Base-by-base conservation (phyloP, 1,139 yeast genomes). In the Nematodospora anomalae region DNA sequence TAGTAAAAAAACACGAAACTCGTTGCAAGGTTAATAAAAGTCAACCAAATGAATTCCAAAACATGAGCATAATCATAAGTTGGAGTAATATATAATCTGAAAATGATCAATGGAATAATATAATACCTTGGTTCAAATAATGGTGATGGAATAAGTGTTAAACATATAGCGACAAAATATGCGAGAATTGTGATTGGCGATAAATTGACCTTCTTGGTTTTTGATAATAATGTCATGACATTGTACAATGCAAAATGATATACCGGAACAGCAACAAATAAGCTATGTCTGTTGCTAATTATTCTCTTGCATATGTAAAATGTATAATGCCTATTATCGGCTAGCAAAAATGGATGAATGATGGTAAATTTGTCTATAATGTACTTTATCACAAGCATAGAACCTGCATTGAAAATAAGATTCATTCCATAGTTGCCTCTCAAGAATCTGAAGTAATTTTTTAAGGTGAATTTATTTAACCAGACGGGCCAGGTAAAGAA, bases 301-400 rank as follows among this genome's bases (percentile, higher is more conserved):
- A 90, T 51, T 41, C 75, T 75, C 39, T 79, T 76, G 76, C 85
- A 87, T 26, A 92, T 63, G 61, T 92, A 94, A 56, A 92, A 92
- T 0, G 96, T 81, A 56, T 80, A 88, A 57, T 92, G 98, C 45
- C 98, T 78, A 61, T 94, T 94, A 57, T 94, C 99, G 0, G 98
- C 95, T 33, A 90, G 68, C 28, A 92, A 60, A 58, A 90, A 94
- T 8, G 97, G 97, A 55, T 94, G 98, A 4, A 81, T 81, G 7
- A 83, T 68, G 0, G 96, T 85, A 53, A 75, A 83, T 36, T 70
- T 67, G 27, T 78, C 69, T 24, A 88, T 72, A 2, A 79, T 53
- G 18, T 63, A 47, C 43, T 66, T 68, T 22, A 88, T 78, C 0
- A 60, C 46, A n/a, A 43, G 47, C 36, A 50, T 57, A 11, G 49